A percentile compares a stretch with the other conserved stretches of the same genome.
Conservation (phyloP, 768 basidiomycete genomes). For the Mycena indigotica region DNA sequence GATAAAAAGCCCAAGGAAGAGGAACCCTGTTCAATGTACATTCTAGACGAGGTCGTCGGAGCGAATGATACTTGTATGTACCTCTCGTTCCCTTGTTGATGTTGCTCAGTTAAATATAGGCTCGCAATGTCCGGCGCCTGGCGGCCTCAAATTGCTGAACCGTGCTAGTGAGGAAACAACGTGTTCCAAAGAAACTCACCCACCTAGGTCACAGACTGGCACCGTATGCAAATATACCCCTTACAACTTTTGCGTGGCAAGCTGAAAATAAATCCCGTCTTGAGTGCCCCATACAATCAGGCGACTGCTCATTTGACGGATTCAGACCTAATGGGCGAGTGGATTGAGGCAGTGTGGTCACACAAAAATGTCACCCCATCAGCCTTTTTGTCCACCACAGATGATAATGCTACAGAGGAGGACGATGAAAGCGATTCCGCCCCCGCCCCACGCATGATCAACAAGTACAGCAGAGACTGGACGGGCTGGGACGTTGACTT, state of each 20-base stretch:
- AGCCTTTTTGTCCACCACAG: neutral
- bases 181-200: no score
- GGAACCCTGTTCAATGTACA: constrained; percentile 7
- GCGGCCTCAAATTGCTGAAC: neutral
- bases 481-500: neutral
- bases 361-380: neutral
- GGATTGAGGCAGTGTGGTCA: neutral
- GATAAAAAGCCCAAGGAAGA: constrained; percentile 7
- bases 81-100: neutral
- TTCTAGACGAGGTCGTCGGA: constrained; percentile 10
- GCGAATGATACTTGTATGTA: constrained; percentile 13
- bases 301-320: neutral
- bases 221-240: neutral
- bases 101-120: neutral
- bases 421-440: neutral
- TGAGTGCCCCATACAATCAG: neutral
- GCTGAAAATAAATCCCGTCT: neutral
- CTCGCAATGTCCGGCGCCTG: constrained; percentile 5
- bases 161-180: constrained; percentile 2
- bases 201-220: constrained; percentile 12
- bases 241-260: neutral
- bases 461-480: constrained; percentile 1
- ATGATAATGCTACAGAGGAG: neutral
- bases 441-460: neutral
- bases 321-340: neutral